Evolutionary conservation across 2,329 filamentous ascomycete species (phyloP), one percentile per base, ranked within the genome.

Genomic region (Diaporthe helianthi): DNA sequence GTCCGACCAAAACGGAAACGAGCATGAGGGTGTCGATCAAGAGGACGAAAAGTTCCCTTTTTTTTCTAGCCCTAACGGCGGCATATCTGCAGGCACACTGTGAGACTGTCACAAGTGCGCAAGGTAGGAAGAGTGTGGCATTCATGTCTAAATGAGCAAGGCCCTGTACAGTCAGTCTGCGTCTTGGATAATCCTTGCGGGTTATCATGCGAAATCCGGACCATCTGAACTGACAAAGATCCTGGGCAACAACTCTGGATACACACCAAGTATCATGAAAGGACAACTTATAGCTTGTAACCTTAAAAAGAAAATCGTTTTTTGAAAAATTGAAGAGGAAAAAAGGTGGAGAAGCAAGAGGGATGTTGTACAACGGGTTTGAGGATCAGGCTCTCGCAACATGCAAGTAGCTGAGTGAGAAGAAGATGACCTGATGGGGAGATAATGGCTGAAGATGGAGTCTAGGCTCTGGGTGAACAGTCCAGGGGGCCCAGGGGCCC

Each of bases 31-130:
- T 12, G 58, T 44, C 17, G 29, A 36, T 19, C 29, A 47, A 36
- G 58, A 63, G 41, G 58, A 63, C 41, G 58, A 61, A 19, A 26
- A 63, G 5, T 26, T 49, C 3, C n/a, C n/a, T n/a, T n/a, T n/a
- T n/a, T 24, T 26, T 13, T 13, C 58, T 15, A 63, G 58, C 44
- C 58, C n/a, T 36, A 36, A 63, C n/a, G 58, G 58, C 26, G 58
- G 58, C 29, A 63, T 49, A 63, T 63, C 41, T 33, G 58, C 47
- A 46, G 58, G 41, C 26, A n/a, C 41, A 47, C 24, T 47, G 26
- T 49, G 44, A 36, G 24, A 36, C 44, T 19, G 26, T 22, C 41
- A 22, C 15, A 63, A 49, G 22, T 2, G n/a, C n/a, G 13, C 24
- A 6, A 10, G 29, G 4, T 5, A 44, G 58, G 12, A 49, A 31